A percentile compares a stretch with the other conserved stretches of the same genome.
Conservation (phyloP, 2,329 filamentous ascomycete genomes). For the Colletotrichum kahawae region DNA sequence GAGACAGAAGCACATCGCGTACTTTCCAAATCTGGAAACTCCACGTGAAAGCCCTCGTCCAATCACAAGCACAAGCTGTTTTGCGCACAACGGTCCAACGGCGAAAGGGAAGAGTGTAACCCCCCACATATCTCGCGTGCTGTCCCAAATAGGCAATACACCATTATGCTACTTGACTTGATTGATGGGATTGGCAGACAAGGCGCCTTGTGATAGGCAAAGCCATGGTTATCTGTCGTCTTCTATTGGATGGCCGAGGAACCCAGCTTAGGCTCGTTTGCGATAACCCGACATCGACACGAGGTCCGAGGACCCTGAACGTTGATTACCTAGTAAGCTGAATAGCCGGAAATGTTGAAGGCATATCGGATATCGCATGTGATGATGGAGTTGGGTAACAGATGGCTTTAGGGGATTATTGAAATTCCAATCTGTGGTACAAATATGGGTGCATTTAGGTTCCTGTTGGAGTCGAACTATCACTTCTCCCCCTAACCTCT, state of each 20-base stretch:
- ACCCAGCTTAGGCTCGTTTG: not conserved
- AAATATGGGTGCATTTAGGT: not conserved
- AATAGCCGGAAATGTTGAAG: not conserved
- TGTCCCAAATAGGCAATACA: not conserved
- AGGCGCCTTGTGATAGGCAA: not conserved
- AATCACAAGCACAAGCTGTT: not conserved
- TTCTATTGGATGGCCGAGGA: not conserved
- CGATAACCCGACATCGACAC: not conserved
- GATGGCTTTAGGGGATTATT: not conserved
- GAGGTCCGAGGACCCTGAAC: not conserved
- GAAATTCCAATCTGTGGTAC: not conserved
- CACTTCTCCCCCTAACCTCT: not conserved
- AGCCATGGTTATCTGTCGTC: not conserved
- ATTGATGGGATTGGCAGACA: not conserved
- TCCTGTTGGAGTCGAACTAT: not conserved
- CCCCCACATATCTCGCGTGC: not conserved
- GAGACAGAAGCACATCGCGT: not conserved
- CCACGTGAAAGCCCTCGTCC: not conserved
- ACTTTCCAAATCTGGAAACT: not conserved
- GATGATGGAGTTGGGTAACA: not conserved
- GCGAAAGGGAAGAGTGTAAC: not conserved
- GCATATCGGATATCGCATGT: not conserved
- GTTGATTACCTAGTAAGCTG: not conserved
- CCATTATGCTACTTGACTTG: not conserved
- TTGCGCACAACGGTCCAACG: not conserved